Evolutionary conservation across 495 filamentous ascomycete genomes (phyloP).

Genomic region (Niebla homalea): DNA sequence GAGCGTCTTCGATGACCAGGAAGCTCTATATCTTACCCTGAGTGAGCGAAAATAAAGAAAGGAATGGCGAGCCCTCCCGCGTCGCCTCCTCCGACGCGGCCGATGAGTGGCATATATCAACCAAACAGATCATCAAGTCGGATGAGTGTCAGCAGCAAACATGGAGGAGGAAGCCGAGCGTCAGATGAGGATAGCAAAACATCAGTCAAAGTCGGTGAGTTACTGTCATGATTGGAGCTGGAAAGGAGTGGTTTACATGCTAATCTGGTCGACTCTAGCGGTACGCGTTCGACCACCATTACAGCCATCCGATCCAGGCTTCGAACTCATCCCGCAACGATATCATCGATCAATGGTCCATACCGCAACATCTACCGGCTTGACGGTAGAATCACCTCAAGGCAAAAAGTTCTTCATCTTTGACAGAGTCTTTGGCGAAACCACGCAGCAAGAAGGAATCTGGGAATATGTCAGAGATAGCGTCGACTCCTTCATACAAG

Average conservation of each 20-base stretch:
- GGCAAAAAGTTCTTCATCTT: constrained; percentile 93
- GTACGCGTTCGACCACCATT: constrained; percentile 90
- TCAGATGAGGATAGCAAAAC: constrained; percentile 92
- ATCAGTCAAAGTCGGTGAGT: constrained; percentile 98
- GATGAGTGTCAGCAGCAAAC: constrained; percentile 73
- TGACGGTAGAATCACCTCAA: constrained; percentile 80
- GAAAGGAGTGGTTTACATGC: constrained; percentile 16
- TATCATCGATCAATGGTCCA: constrained; percentile 92
- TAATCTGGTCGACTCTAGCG: constrained; percentile 36
- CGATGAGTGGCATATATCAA: constrained; percentile 76
- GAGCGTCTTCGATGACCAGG: no score
- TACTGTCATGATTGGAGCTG: constrained; percentile 6
- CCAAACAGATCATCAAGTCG: constrained; percentile 76
- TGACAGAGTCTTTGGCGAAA: constrained; percentile 82
- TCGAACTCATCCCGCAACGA: constrained; percentile 85
- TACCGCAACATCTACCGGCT: constrained; percentile 66
- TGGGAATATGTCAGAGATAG: constrained; percentile 94
- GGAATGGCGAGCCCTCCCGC: constrained; percentile 43
- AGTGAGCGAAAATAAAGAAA: no score
- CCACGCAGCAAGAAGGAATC: constrained; percentile 73
- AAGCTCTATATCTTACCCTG: no score
- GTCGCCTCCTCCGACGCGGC: constrained; percentile 50
- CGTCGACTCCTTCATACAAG: constrained; percentile 79
- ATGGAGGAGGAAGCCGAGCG: constrained; percentile 66
- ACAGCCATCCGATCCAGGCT: constrained; percentile 73